A percentile compares a stretch with the other conserved stretches of the same genome.
phyloP scores from a whole-genome alignment of 2,329 filamentous ascomycete species.

The Stachybotrys chlorohalonatus region DNA sequence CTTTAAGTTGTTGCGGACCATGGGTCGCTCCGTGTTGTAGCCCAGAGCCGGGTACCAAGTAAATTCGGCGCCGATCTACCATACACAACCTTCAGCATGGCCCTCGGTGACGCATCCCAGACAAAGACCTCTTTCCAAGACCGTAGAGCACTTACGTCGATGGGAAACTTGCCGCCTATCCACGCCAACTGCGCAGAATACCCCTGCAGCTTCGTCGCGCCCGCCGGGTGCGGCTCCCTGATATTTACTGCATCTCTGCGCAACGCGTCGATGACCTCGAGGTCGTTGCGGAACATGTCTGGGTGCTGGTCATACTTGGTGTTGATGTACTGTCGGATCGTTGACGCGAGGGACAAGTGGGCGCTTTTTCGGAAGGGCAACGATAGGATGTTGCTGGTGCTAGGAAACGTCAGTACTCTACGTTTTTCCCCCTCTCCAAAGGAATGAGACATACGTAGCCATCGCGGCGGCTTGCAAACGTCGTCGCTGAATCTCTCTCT shows the following conservation, averaged over 20 bases:
- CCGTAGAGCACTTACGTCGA: constrained; percentile 54
- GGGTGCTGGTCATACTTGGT: constrained; percentile 98
- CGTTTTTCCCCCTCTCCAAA: no score
- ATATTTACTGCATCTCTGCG: constrained; percentile 82
- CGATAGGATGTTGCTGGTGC: constrained; percentile 54
- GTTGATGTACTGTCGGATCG: constrained; percentile 92
- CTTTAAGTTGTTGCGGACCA: constrained; percentile 56
- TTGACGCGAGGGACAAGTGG: constrained; percentile 65
- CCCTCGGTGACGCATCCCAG: neutral
- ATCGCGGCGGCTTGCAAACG: neutral
- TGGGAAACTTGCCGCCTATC: constrained; percentile 91
- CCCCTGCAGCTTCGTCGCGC: constrained; percentile 76
- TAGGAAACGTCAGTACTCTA: constrained; percentile 1
- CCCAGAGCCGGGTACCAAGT: constrained; percentile 92
- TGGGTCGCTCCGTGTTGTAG: constrained; percentile 72
- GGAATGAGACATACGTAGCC: neutral
- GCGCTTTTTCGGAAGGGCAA: constrained; percentile 84
- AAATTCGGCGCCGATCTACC: constrained; percentile 83
- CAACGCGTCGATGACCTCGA: constrained; percentile 72
- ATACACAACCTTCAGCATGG: neutral
- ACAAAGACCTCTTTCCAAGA: neutral
- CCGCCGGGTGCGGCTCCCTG: constrained; percentile 77
- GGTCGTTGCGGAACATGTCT: constrained; percentile 88
- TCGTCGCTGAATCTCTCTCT: neutral
- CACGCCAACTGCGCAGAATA: constrained; percentile 92